Conservation (phyloP, 2,329 filamentous ascomycete genomes). For the Alternaria tenuissima region DNA sequence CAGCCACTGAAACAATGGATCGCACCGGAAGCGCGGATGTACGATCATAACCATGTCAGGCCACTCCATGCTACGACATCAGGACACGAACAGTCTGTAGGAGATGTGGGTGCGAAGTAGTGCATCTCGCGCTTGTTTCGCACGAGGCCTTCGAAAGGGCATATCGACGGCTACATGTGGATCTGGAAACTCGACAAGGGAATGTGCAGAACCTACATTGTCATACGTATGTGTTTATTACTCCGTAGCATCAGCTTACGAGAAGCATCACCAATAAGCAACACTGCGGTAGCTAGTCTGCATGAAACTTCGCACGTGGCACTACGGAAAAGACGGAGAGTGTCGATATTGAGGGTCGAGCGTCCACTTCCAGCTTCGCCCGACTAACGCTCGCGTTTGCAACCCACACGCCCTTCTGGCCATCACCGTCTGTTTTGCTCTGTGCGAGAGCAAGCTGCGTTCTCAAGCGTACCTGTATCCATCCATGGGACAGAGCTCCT, state of each 20-base stretch:
- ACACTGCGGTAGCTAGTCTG: neutral
- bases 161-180: neutral
- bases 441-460: neutral
- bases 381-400: neutral
- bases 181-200: neutral
- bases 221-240: neutral
- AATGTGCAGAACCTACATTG: neutral
- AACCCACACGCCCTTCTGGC: neutral
- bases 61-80: neutral
- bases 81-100: neutral
- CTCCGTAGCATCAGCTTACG: neutral
- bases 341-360: neutral
- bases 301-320: neutral
- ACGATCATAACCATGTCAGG: neutral
- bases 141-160: neutral
- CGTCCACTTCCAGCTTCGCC: neutral
- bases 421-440: neutral
- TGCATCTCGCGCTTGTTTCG: neutral
- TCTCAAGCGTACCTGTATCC: neutral
- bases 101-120: neutral
- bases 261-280: neutral
- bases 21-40: neutral
- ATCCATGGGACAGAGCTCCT: neutral
- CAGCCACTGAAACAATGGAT: neutral
- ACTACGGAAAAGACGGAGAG: neutral